phyloP scores from a whole-genome alignment of 257 asterid genomes.

The Phtheirospermum japonicum region DNA sequence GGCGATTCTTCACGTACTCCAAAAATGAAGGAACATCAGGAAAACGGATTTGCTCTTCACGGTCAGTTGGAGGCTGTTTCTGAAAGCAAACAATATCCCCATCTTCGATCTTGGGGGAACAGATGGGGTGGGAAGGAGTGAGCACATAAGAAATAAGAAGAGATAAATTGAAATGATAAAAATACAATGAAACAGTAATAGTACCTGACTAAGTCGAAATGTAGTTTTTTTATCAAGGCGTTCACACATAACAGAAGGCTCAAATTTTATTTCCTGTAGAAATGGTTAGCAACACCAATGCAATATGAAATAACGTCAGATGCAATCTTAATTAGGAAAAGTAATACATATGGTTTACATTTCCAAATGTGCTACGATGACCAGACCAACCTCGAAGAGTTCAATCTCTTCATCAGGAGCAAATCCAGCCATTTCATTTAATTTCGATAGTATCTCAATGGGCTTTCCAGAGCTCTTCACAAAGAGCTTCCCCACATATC shows the following conservation, averaged over 20 bases:
- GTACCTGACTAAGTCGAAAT: conserved; percentile 82
- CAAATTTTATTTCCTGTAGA: conserved; percentile 83
- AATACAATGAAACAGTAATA: conserved; percentile 5
- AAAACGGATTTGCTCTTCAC: conserved; percentile 53
- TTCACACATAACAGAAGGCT: conserved; percentile 96
- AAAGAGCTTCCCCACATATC: conserved; percentile 82
- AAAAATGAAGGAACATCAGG: conserved; percentile 81
- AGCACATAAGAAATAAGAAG: conserved; percentile 2
- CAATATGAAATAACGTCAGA: neutral
- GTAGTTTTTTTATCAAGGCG: conserved; percentile 72
- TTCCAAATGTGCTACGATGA: conserved; percentile 1
- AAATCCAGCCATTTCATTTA: conserved; percentile 91
- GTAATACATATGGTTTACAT: neutral
- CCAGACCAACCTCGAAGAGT: conserved; percentile 75
- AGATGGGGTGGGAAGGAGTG: conserved; percentile 10
- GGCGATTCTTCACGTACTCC: conserved; percentile 95
- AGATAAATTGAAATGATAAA: conserved; percentile 5
- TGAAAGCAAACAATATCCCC: conserved; percentile 98
- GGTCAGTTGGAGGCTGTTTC: conserved; percentile 53
- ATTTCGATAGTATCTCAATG: conserved; percentile 55
- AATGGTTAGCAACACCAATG: conserved; percentile 11
- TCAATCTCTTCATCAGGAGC: conserved; percentile 88
- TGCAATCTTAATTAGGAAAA: neutral
- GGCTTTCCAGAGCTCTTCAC: conserved; percentile 78
- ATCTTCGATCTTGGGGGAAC: conserved; percentile 67